Evolutionary conservation across 2,329 filamentous ascomycete species (phyloP).

Genomic region (Xylaria sp.): DNA sequence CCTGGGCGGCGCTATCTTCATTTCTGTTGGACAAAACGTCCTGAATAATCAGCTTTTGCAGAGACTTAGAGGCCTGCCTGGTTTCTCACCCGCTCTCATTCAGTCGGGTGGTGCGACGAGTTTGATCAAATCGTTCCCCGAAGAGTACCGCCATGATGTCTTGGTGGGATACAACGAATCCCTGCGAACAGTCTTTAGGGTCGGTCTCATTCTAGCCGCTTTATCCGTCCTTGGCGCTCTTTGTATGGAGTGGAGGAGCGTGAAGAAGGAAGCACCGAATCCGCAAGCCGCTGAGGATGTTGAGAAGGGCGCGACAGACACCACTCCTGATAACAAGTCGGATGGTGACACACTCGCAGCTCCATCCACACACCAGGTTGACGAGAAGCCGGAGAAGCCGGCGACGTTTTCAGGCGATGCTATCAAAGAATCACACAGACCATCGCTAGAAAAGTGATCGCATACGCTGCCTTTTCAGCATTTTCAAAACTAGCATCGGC

Average conservation of each 20-base stretch:
- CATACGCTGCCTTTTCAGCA: background rate
- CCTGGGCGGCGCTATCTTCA: slow-evolving; percentile 59
- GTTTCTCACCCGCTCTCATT: slow-evolving; percentile 46
- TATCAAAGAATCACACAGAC: slow-evolving; percentile 1
- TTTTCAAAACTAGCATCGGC: background rate
- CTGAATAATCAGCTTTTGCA: slow-evolving; percentile 55
- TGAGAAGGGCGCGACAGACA: slow-evolving; percentile 33
- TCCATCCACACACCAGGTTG: slow-evolving; percentile 16
- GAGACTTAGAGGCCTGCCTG: slow-evolving; percentile 49
- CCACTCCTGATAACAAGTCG: slow-evolving; percentile 26
- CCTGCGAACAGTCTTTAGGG: slow-evolving; percentile 68
- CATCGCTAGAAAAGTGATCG: slow-evolving; percentile 13
- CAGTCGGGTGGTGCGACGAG: slow-evolving; percentile 49
- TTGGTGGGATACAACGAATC: slow-evolving; percentile 69
- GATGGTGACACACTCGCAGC: slow-evolving; percentile 34
- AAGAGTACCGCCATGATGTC: slow-evolving; percentile 42
- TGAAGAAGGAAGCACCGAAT: slow-evolving; percentile 50
- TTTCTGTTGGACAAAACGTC: slow-evolving; percentile 59
- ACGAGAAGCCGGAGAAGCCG: slow-evolving; percentile 28
- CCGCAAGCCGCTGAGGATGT: slow-evolving; percentile 29
- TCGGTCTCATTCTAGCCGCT: slow-evolving; percentile 65
- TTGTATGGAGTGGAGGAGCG: slow-evolving; percentile 69
- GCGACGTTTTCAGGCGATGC: background rate
- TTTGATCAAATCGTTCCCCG: slow-evolving; percentile 40
- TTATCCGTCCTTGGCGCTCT: slow-evolving; percentile 65